Evolutionary conservation across 441 rosid species (phyloP).

Genomic region (Mallotus japonicus): DNA sequence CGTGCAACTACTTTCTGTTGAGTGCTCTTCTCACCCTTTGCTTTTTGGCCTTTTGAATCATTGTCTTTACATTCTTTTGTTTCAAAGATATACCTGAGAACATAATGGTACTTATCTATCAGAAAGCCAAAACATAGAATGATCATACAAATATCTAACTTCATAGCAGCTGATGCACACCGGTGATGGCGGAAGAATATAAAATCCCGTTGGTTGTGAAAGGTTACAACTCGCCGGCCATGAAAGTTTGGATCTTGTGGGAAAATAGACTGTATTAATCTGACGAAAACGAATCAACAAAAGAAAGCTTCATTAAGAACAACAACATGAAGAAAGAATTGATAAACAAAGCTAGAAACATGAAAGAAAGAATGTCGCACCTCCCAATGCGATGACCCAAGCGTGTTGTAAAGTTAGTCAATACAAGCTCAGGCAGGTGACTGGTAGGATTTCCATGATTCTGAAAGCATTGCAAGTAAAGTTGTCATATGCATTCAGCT

Average conservation of each 20-base stretch:
- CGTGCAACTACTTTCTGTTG: constrained; percentile 58
- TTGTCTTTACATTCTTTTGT: constrained; percentile 53
- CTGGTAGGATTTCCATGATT: constrained; percentile 91
- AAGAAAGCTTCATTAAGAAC: background rate
- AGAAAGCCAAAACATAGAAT: background rate
- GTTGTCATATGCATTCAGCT: background rate
- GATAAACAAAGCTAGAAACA: background rate
- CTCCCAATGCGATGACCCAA: constrained; percentile 91
- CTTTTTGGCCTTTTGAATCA: constrained; percentile 45
- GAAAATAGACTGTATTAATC: constrained; percentile 76
- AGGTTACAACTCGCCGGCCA: constrained; percentile 88
- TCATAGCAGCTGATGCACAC: constrained; percentile 35
- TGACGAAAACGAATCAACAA: constrained; percentile 25
- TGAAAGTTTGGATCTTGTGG: constrained; percentile 80
- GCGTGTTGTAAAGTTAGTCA: constrained; percentile 83
- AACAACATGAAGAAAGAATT: background rate
- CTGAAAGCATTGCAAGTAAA: constrained; percentile 33
- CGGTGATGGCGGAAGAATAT: constrained; percentile 91
- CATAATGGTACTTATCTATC: background rate
- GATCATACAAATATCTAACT: background rate
- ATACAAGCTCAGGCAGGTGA: constrained; percentile 80
- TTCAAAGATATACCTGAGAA: constrained; percentile 76
- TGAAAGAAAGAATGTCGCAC: constrained; percentile 31
- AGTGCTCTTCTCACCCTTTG: constrained; percentile 35
- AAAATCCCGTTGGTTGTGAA: constrained; percentile 93